These are phyloP conservation scores for Sicyos baderoa DNA, from an alignment of 306 rosid species.

Conservation along the genomic window DNA sequence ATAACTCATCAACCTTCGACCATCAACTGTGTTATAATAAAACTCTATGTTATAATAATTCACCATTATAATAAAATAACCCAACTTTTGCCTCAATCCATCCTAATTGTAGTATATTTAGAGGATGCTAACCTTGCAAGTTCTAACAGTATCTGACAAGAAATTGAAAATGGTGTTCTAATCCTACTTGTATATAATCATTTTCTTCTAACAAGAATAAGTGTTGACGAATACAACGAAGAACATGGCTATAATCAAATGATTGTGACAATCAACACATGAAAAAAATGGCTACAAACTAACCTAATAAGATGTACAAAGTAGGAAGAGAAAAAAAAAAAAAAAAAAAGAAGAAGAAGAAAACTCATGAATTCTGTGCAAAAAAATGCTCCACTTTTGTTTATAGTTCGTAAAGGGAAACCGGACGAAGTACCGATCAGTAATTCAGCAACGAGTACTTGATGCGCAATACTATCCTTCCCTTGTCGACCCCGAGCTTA, in stretches of 20 bases:
- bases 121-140: background rate
- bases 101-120: background rate
- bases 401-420: constrained; percentile 30
- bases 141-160: background rate
- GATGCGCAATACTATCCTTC: constrained; percentile 72
- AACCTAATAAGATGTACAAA: constrained; percentile 19
- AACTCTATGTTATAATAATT: too few species aligned
- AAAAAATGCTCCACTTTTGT: constrained; percentile 75
- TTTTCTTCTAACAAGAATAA: background rate
- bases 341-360: too few species aligned
- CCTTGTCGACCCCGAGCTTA: constrained; percentile 95
- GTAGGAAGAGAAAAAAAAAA: constrained; percentile 38
- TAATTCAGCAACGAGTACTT: constrained; percentile 86
- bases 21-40: too few species aligned
- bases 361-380: constrained; percentile 63
- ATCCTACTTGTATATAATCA: constrained; percentile 2
- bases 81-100: too few species aligned
- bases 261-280: constrained; percentile 14
- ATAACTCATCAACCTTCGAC: too few species aligned
- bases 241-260: constrained; percentile 13
- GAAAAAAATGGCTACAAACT: constrained; percentile 17
- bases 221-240: background rate
- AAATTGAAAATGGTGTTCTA: background rate
- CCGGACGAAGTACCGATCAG: constrained; percentile 30
- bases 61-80: too few species aligned